Conservation (phyloP, 768 basidiomycete species). For the Boletus pseudopeckii region DNA sequence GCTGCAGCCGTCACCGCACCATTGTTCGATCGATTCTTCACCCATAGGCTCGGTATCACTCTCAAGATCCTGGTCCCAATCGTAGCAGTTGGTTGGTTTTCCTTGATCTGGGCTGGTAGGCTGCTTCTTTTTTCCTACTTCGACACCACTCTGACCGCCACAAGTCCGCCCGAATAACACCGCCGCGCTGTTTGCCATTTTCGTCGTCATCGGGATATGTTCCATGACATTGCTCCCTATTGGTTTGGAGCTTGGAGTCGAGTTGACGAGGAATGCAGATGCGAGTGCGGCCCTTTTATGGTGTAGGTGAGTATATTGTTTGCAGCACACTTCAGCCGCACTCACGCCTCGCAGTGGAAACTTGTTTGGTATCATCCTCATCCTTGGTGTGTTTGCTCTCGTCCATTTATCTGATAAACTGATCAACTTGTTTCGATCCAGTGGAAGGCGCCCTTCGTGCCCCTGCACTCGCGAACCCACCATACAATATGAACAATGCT, state of each 20-base stretch:
- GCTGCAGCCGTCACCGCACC: slow-evolving; percentile 68
- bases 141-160: background rate
- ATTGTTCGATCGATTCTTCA: slow-evolving; percentile 80
- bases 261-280: slow-evolving; percentile 77
- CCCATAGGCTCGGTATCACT: slow-evolving; percentile 61
- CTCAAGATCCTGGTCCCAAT: slow-evolving; percentile 60
- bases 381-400: slow-evolving; percentile 47
- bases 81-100: slow-evolving; percentile 62
- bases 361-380: slow-evolving; percentile 55
- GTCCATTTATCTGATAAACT: background rate
- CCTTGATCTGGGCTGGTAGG: slow-evolving; percentile 78
- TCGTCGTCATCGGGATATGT: slow-evolving; percentile 63
- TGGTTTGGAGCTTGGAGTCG: slow-evolving; percentile 72
- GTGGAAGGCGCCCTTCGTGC: slow-evolving; percentile 69
- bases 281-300: slow-evolving; percentile 74
- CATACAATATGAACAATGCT: slow-evolving; percentile 66
- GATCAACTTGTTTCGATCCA: slow-evolving; percentile 21
- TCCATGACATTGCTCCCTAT: slow-evolving; percentile 73
- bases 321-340: background rate
- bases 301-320: slow-evolving; percentile 52
- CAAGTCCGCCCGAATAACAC: slow-evolving; percentile 61
- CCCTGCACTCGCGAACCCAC: slow-evolving; percentile 55
- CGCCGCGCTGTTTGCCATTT: slow-evolving; percentile 60
- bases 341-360: slow-evolving; percentile 50
- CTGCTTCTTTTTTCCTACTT: background rate